Evolutionary conservation across 1,284 basidiomycete genomes (phyloP).

Genomic region (Taiwanofungus camphoratus): DNA sequence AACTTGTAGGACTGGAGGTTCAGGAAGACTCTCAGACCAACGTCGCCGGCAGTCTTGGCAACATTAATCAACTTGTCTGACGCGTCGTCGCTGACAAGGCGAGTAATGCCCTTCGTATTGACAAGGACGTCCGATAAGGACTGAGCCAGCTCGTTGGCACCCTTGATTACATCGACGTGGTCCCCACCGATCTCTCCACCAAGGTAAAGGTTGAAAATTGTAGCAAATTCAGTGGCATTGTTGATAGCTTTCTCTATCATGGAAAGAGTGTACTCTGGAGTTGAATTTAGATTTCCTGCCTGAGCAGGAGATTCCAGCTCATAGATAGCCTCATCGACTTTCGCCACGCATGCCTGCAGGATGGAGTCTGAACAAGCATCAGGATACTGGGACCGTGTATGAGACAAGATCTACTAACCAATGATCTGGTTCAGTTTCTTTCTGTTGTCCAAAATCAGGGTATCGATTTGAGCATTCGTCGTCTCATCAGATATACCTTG

Average conservation of each 20-base stretch:
- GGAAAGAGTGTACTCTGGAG: slow-evolving; percentile 95
- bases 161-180: slow-evolving; percentile 97
- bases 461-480: slow-evolving; percentile 94
- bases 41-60: slow-evolving; percentile 86
- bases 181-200: slow-evolving; percentile 87
- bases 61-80: slow-evolving; percentile 84
- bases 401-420: slow-evolving; percentile 38
- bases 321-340: slow-evolving; percentile 96
- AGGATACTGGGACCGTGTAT: neutral
- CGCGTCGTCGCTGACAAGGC: slow-evolving; percentile 84
- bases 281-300: slow-evolving; percentile 91
- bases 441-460: slow-evolving; percentile 92
- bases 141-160: slow-evolving; percentile 95
- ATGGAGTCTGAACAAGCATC: slow-evolving; percentile 73
- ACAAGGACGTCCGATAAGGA: slow-evolving; percentile 87
- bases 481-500: slow-evolving; percentile 85
- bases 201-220: slow-evolving; percentile 89
- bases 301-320: slow-evolving; percentile 95
- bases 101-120: slow-evolving; percentile 94
- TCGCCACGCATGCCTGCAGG: slow-evolving; percentile 92
- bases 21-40: slow-evolving; percentile 88
- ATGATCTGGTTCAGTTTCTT: slow-evolving; percentile 99
- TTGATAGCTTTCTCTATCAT: slow-evolving; percentile 97
- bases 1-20: slow-evolving; percentile 96
- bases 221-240: slow-evolving; percentile 94